These are phyloP conservation scores for Apiospora sp. DNA, from an alignment of 2,329 filamentous ascomycete genomes.

Conservation along the genomic window DNA sequence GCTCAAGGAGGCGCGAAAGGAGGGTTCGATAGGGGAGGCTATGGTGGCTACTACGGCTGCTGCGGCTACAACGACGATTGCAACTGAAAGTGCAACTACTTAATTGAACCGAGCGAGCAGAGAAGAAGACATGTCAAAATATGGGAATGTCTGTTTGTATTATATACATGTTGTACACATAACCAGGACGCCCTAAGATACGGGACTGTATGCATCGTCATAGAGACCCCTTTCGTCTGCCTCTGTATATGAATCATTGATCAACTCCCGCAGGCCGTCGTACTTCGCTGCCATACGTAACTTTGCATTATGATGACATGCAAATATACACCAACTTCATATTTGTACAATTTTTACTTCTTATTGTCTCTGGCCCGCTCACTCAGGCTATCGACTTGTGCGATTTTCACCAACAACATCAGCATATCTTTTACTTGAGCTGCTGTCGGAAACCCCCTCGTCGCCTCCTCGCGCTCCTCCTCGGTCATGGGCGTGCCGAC, in stretches of 20 bases:
- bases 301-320: constrained; percentile 26
- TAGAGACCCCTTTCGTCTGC: neutral
- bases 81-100: neutral
- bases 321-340: neutral
- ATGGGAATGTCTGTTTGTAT: constrained; percentile 32
- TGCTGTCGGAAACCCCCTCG: constrained; percentile 63
- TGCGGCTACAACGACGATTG: neutral
- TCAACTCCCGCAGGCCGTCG: neutral
- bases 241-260: constrained; percentile 18
- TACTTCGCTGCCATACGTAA: constrained; percentile 3
- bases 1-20: constrained; percentile 59
- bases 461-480: constrained; percentile 48
- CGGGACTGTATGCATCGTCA: neutral
- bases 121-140: constrained; percentile 22
- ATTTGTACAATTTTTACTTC: constrained; percentile 7
- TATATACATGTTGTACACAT: constrained; percentile 43
- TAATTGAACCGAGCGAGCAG: constrained; percentile 3
- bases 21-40: constrained; percentile 48
- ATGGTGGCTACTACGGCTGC: constrained; percentile 27
- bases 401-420: neutral
- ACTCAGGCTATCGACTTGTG: constrained; percentile 15
- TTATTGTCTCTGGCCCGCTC: constrained; percentile 15
- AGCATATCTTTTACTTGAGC: constrained; percentile 40
- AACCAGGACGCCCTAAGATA: constrained; percentile 25
- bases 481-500: constrained; percentile 52